Percentiles rank a stretch among this genome's conserved stretches.
phyloP scores from a whole-genome alignment of 176 grass and related monocot genomes.

The Carex pumila region DNA sequence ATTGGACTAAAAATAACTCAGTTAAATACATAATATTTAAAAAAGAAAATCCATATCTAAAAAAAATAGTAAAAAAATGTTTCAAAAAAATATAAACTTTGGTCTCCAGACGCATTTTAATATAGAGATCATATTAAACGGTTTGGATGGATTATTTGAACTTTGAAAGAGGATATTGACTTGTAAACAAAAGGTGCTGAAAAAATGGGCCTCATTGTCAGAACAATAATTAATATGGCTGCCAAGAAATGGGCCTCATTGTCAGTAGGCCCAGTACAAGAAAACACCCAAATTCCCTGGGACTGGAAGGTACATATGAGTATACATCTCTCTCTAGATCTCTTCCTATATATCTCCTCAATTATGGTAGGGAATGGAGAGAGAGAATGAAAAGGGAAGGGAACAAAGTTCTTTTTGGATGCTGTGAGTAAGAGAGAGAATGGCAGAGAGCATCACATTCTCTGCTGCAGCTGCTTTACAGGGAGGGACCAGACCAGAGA shows the following conservation, averaged over 20 bases:
- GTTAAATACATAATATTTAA: not conserved
- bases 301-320: not conserved
- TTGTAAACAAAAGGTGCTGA: too few species aligned
- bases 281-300: not conserved
- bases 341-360: not conserved
- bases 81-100: too few species aligned
- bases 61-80: too few species aligned
- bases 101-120: too few species aligned
- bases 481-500: slow-evolving; percentile 14
- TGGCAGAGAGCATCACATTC: slow-evolving; percentile 24
- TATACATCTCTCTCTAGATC: not conserved
- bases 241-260: not conserved
- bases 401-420: slow-evolving; percentile 14
- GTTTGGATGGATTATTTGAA: too few species aligned
- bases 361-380: not conserved
- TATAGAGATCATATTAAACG: too few species aligned
- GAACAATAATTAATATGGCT: not conserved
- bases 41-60: not conserved
- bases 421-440: not conserved
- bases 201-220: not conserved
- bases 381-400: not conserved
- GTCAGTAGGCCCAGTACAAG: not conserved
- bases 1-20: not conserved
- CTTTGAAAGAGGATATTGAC: too few species aligned
- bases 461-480: slow-evolving; percentile 14